phyloP scores from a whole-genome alignment of 2,329 filamentous ascomycete species.

The Rugonectria rugulosa region DNA sequence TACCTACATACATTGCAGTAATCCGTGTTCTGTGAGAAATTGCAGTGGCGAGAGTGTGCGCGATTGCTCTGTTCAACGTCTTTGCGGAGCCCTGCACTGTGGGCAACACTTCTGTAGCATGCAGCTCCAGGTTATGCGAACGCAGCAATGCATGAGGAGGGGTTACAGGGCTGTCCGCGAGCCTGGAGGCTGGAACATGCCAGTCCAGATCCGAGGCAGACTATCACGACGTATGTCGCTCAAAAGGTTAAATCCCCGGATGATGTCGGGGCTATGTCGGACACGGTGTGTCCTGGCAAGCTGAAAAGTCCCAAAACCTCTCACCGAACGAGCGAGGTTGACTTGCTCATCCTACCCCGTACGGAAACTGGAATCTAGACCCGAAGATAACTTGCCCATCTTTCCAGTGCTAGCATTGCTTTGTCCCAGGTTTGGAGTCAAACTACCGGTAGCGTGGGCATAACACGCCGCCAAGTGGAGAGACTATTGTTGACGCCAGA shows the following conservation, averaged over 20 bases:
- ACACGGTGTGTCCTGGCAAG: conserved; percentile 7
- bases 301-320: conserved; percentile 18
- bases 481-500: conserved; percentile 16
- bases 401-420: conserved; percentile 25
- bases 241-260: conserved; percentile 15
- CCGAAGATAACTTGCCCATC: conserved; percentile 13
- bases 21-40: too few relatives aligned
- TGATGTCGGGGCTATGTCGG: conserved; percentile 7
- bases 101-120: conserved; percentile 23
- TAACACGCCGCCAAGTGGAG: conserved; percentile 35
- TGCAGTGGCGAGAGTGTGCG: too few relatives aligned
- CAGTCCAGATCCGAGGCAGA: conserved; percentile 22
- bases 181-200: conserved; percentile 25
- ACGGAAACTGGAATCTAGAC: conserved; percentile 26
- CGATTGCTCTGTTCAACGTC: not conserved
- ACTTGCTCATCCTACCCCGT: conserved; percentile 1
- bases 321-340: conserved; percentile 13
- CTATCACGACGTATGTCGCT: conserved; percentile 21
- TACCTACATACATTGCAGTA: not conserved
- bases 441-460: conserved; percentile 24
- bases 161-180: conserved; percentile 23
- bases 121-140: conserved; percentile 24
- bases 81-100: not conserved
- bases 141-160: conserved; percentile 30
- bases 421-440: conserved; percentile 2